Evolutionary conservation across 2,329 filamentous ascomycete species (phyloP).

Genomic region (Xylaria sp.): DNA sequence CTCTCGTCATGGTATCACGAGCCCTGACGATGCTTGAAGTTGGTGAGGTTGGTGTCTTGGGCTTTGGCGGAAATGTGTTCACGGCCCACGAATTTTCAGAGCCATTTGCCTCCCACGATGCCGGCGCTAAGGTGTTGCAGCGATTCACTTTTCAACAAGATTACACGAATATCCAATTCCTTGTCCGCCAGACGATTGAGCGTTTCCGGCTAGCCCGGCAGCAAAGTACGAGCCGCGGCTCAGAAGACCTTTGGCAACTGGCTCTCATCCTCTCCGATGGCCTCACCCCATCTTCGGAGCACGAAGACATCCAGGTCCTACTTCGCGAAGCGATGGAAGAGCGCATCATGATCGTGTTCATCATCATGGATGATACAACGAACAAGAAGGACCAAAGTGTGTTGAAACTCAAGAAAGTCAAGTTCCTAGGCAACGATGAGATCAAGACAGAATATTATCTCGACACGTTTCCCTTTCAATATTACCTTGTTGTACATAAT

Average conservation of each 20-base stretch:
- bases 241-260: slow-evolving; percentile 90
- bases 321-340: slow-evolving; percentile 91
- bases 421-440: slow-evolving; percentile 73
- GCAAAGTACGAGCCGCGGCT: slow-evolving; percentile 61
- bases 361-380: slow-evolving; percentile 82
- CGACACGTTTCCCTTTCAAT: slow-evolving; percentile 95
- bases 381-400: slow-evolving; percentile 69
- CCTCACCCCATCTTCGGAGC: slow-evolving; percentile 82
- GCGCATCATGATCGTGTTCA: slow-evolving; percentile 97
- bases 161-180: slow-evolving; percentile 82
- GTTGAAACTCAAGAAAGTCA: slow-evolving; percentile 86
- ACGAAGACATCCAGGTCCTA: slow-evolving; percentile 82
- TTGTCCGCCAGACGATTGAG: slow-evolving; percentile 81
- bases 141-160: slow-evolving; percentile 87
- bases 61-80: slow-evolving; percentile 85
- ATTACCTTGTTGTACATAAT: slow-evolving; percentile 94
- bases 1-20: slow-evolving; percentile 88
- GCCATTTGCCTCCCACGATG: slow-evolving; percentile 79
- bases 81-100: slow-evolving; percentile 87
- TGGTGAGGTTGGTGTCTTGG: slow-evolving; percentile 89
- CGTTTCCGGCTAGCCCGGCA: slow-evolving; percentile 81
- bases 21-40: slow-evolving; percentile 92
- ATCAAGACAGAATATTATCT: slow-evolving; percentile 90
- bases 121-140: slow-evolving; percentile 84
- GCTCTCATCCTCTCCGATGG: slow-evolving; percentile 94